These are phyloP conservation scores for Xylaria curta DNA, from an alignment of 495 filamentous ascomycete species.

Conservation along the genomic window DNA sequence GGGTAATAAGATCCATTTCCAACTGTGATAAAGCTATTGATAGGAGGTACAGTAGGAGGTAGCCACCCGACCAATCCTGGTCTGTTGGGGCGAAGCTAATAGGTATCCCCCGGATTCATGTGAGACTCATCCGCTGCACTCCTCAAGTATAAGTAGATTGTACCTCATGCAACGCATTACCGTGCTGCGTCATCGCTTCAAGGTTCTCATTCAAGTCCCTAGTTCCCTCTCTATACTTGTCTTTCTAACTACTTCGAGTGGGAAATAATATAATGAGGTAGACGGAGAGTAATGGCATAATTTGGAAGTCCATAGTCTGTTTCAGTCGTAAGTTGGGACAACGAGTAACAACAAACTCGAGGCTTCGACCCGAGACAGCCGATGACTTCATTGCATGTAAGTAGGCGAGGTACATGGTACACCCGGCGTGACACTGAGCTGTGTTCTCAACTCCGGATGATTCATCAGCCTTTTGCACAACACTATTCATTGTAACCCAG, in stretches of 20 bases:
- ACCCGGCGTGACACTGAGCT: background rate
- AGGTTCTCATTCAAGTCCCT: background rate
- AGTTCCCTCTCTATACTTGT: background rate
- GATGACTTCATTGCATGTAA: constrained; percentile 10
- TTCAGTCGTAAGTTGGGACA: background rate
- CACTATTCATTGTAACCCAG: background rate
- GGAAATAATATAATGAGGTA: background rate
- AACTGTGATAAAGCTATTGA: background rate
- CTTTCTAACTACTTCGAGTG: background rate
- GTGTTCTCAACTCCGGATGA: constrained; percentile 7
- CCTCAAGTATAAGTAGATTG: background rate
- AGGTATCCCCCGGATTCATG: constrained; percentile 20
- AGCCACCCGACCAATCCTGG: constrained; percentile 2
- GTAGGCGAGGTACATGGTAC: background rate
- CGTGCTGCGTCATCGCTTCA: constrained; percentile 11
- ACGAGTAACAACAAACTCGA: constrained; percentile 5
- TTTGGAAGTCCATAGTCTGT: background rate
- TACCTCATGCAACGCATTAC: background rate
- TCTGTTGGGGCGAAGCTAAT: constrained; percentile 9
- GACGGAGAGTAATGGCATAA: background rate
- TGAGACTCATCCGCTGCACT: constrained; percentile 12
- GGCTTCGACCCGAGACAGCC: background rate
- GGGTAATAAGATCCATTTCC: constrained; percentile 15
- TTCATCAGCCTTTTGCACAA: background rate
- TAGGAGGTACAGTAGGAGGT: constrained; percentile 1